phyloP scores from a whole-genome alignment of 1,284 basidiomycete genomes.

The Taiwanofungus camphoratus region DNA sequence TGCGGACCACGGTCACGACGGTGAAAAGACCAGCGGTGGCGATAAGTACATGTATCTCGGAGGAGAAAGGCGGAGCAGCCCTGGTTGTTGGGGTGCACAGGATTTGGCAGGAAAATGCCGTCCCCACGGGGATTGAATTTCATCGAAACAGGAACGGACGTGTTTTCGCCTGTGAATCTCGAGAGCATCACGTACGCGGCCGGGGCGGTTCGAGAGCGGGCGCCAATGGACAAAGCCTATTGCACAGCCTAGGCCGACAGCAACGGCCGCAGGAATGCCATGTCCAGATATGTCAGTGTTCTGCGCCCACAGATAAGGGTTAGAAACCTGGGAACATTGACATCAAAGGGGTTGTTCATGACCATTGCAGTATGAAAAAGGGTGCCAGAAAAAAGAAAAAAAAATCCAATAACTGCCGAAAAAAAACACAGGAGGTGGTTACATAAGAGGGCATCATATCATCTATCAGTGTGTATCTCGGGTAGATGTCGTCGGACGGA shows the following conservation, averaged over 20 bases:
- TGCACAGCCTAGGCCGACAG: not conserved
- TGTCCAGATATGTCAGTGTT: not conserved
- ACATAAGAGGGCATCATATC: too few relatives aligned
- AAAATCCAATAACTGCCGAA: too few relatives aligned
- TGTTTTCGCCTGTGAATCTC: not conserved
- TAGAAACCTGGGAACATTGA: not conserved
- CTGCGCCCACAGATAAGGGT: not conserved
- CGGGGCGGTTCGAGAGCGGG: not conserved
- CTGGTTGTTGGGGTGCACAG: not conserved
- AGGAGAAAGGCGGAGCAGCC: not conserved
- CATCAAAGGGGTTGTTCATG: not conserved
- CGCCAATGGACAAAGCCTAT: not conserved
- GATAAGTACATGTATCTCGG: not conserved
- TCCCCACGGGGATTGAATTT: not conserved
- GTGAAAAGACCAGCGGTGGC: too few relatives aligned
- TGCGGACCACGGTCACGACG: too few relatives aligned
- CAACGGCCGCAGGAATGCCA: not conserved
- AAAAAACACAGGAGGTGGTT: not conserved
- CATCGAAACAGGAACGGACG: not conserved
- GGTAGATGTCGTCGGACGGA: too few relatives aligned
- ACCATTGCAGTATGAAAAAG: not conserved
- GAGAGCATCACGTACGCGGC: not conserved
- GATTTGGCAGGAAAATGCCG: not conserved
- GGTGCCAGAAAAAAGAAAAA: not conserved
- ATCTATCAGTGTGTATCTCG: too few relatives aligned